Base-by-base conservation (phyloP, 1,139 yeast genomes). In the Geotrichum europaeum region DNA sequence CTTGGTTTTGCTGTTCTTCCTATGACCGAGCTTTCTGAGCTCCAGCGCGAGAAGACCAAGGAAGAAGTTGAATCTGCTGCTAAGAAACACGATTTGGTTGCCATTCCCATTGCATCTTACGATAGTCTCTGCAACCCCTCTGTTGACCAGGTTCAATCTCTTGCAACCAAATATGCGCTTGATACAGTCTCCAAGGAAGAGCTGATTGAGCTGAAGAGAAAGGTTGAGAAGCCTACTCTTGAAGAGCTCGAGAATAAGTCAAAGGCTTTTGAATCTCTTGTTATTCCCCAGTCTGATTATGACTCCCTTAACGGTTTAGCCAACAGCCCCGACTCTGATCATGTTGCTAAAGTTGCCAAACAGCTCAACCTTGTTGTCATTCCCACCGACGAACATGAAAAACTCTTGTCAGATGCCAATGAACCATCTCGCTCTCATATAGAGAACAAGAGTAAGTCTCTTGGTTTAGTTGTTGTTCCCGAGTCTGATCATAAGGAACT, bases 401-500 rank as follows among this genome's bases (percentile, higher is more conserved):
- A 67, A 7, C 66, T 78, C 55, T 45, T 63, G 51, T 61, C 60
- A 12, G 69, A 69, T 51, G 74, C 77, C 2, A 66, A 72, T 34
- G 65, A 70, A 2, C 82, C 82, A 22, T 68, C 76, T 24, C 61
- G 73, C 22, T 78, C 76, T 1, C 75, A 75, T 57, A 62, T 82
- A 10, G 61, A 65, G 15, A 67, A 68, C 9, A 70, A 70, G 49
- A 81, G 82, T 12, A 56, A 62, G 28, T 43, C 51, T n/a, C 36
- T 57, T 34, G 56, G 63, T 10, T 36, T 60, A n/a, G 45, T 56
- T 50, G 45, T 57, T 24, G 15, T 60, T 32, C 30, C 62, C 7
- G 40, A 53, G 43, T 13, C 62, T 40, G 62, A 60, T n/a, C 62
- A 57, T 24, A 40, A 43, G 40, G 49, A 55, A 18, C 22, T 59